Conservation (phyloP, 495 filamentous ascomycete species). For the Cryomyces antarcticus region DNA sequence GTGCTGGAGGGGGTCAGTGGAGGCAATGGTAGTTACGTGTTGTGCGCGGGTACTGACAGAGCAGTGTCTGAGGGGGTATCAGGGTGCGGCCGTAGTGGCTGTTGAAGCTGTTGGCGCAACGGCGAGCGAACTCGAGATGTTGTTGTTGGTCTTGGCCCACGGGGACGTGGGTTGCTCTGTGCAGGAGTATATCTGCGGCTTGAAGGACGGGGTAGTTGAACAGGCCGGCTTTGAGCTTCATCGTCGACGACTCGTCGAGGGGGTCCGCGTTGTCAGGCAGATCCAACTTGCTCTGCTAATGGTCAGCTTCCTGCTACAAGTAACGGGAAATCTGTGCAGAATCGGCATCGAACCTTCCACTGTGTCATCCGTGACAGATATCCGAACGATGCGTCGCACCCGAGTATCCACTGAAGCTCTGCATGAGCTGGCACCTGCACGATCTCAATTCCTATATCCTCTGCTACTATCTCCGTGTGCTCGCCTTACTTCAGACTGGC, state of each 20-base stretch:
- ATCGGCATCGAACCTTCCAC: conserved; percentile 51
- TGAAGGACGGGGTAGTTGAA: conserved; percentile 94
- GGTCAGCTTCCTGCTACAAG: not conserved
- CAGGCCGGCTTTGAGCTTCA: conserved; percentile 62
- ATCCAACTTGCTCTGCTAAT: conserved; percentile 44
- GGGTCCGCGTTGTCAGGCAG: conserved; percentile 32
- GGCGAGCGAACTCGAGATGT: conserved; percentile 79
- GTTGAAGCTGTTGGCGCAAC: conserved; percentile 73
- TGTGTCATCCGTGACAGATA: conserved; percentile 91
- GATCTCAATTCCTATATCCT: not conserved
- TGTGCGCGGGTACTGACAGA: conserved; percentile 34
- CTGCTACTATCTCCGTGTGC: not conserved
- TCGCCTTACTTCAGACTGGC: conserved; percentile 44
- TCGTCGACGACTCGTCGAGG: conserved; percentile 29
- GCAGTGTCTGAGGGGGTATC: conserved; percentile 46
- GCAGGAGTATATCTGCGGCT: conserved; percentile 81
- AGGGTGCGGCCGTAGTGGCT: conserved; percentile 43
- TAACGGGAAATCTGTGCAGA: not conserved
- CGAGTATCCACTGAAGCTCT: conserved; percentile 91
- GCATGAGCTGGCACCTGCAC: conserved; percentile 51
- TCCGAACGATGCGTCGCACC: conserved; percentile 71
- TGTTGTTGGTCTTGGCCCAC: conserved; percentile 87
- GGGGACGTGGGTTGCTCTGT: conserved; percentile 80
- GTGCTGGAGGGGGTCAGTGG: conserved; percentile 24
- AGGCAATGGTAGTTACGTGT: not conserved